phyloP scores from a whole-genome alignment of 2,329 filamentous ascomycete genomes.

The Drechslera avenae region DNA sequence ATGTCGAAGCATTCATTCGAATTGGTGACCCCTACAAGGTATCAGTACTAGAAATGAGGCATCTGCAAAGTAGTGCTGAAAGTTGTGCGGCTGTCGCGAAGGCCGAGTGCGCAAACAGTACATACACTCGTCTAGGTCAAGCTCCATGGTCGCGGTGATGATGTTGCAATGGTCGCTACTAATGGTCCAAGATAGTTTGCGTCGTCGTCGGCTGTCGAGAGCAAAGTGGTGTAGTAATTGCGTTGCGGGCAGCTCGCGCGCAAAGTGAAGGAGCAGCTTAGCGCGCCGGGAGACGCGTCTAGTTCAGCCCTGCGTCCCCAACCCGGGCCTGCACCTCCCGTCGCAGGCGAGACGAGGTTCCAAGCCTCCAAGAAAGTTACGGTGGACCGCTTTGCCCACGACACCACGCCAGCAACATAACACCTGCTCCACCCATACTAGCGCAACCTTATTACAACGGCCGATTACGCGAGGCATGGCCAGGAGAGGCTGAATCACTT shows the following conservation, averaged over 20 bases:
- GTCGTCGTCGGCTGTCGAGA: conserved; percentile 5
- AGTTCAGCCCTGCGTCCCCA: conserved; percentile 30
- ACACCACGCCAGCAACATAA: conserved; percentile 5
- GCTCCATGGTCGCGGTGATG: conserved; percentile 24
- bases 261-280: conserved; percentile 21
- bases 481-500: conserved; percentile 18
- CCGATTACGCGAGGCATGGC: conserved; percentile 20
- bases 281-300: conserved; percentile 30
- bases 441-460: conserved; percentile 6
- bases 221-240: not conserved
- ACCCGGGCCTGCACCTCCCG: conserved; percentile 14
- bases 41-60: not conserved
- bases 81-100: not conserved
- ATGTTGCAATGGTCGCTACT: not conserved
- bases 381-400: conserved; percentile 2
- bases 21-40: conserved; percentile 36
- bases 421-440: conserved; percentile 8
- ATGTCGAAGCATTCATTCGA: conserved; percentile 48
- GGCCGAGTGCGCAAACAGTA: not conserved
- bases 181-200: not conserved
- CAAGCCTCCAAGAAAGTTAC: conserved; percentile 20
- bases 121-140: conserved; percentile 43
- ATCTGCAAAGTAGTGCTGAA: not conserved
- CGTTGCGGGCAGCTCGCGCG: conserved; percentile 4
- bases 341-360: conserved; percentile 1